Evolutionary conservation across 2,329 filamentous ascomycete species (phyloP).

Genomic region (Botrytis porri): DNA sequence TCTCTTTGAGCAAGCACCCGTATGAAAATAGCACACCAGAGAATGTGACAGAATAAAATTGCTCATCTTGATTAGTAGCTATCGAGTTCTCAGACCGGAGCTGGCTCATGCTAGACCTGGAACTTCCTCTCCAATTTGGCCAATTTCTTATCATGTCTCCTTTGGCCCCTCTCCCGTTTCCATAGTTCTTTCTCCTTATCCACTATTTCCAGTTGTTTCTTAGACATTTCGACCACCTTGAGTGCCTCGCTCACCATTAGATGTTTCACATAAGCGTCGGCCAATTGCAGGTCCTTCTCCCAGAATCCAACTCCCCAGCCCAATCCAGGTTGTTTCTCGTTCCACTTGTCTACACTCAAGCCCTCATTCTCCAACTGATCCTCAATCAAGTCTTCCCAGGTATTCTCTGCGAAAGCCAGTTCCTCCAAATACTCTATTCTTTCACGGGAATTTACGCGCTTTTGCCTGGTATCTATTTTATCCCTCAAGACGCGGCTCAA

Average conservation of each 20-base stretch:
- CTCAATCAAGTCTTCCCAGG: constrained; percentile 44
- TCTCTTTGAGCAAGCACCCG: not conserved
- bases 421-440: constrained; percentile 38
- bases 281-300: not conserved
- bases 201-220: constrained; percentile 39
- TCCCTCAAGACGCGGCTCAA: constrained; percentile 57
- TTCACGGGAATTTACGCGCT: constrained; percentile 41
- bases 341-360: constrained; percentile 5
- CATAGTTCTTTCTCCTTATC: constrained; percentile 47
- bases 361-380: constrained; percentile 20
- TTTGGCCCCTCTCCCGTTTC: constrained; percentile 37
- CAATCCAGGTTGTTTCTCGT: constrained; percentile 17
- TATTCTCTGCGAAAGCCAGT: constrained; percentile 53
- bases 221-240: constrained; percentile 41
- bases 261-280: constrained; percentile 27
- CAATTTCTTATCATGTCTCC: constrained; percentile 26
- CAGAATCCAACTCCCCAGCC: constrained; percentile 19
- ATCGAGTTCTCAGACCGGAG: not conserved
- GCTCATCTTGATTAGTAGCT: not conserved
- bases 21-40: not conserved
- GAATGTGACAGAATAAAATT: not conserved
- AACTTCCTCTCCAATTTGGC: constrained; percentile 19
- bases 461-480: constrained; percentile 47
- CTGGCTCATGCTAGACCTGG: not conserved
- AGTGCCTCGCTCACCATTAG: constrained; percentile 30